Evolutionary conservation across 2,329 filamentous ascomycete species (phyloP).

Genomic region (Penicillium verrucosum): DNA sequence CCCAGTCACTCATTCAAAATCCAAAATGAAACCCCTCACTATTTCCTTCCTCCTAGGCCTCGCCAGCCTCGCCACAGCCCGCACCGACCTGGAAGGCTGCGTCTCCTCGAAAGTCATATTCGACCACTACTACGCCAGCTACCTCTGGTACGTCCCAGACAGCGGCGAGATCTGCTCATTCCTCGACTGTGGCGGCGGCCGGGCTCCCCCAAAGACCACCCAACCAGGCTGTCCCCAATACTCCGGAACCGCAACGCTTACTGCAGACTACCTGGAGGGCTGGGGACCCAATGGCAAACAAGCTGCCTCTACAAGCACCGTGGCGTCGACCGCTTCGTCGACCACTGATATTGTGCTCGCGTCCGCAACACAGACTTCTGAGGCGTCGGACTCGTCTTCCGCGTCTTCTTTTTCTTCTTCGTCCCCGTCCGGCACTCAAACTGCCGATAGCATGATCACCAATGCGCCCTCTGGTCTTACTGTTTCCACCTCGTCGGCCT

Average conservation of each 20-base stretch:
- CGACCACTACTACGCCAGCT: conserved; percentile 25
- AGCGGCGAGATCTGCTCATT: conserved; percentile 63
- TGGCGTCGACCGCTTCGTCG: conserved; percentile 10
- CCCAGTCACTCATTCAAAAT: not conserved
- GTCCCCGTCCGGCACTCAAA: not conserved
- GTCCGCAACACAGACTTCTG: not conserved
- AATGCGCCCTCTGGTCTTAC: not conserved
- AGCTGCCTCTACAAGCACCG: conserved; percentile 14
- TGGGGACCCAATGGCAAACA: conserved; percentile 22
- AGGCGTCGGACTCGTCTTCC: not conserved
- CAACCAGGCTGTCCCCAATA: conserved; percentile 56
- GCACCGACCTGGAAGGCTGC: conserved; percentile 27
- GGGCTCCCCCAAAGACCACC: conserved; percentile 61
- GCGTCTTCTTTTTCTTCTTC: not conserved
- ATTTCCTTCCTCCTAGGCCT: conserved; percentile 19
- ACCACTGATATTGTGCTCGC: not conserved
- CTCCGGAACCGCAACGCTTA: conserved; percentile 24
- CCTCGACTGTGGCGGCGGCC: conserved; percentile 66
- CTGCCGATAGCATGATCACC: conserved; percentile 8
- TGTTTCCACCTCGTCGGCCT: conserved; percentile 4
- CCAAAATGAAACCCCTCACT: conserved; percentile 22
- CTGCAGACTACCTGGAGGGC: conserved; percentile 23
- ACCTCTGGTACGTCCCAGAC: conserved; percentile 58
- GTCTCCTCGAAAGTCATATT: conserved; percentile 25
- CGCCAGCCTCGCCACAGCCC: conserved; percentile 15